phyloP scores from a whole-genome alignment of 192 early-diverging fungal species.

The Oehlia diaphana region DNA sequence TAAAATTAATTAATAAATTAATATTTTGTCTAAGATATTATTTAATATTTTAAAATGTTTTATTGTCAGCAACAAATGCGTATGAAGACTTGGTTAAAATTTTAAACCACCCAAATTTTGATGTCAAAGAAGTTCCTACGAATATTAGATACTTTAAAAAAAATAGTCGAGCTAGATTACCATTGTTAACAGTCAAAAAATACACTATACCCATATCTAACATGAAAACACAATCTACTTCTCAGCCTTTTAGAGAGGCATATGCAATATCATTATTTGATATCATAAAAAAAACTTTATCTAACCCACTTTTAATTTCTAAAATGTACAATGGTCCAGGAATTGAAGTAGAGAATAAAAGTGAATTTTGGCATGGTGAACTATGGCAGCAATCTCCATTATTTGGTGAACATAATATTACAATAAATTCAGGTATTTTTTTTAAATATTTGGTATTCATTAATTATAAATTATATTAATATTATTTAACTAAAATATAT shows the following conservation, averaged over 20 bases:
- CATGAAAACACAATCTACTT: neutral
- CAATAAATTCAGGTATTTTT: neutral
- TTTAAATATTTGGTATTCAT: too few relatives aligned
- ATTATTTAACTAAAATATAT: too few relatives aligned
- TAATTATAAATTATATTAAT: too few relatives aligned
- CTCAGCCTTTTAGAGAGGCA: neutral
- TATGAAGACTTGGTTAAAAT: conserved; percentile 3
- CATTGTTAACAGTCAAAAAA: too few relatives aligned
- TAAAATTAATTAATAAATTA: neutral
- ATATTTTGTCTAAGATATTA: neutral
- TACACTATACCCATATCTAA: neutral
- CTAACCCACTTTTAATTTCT: neutral
- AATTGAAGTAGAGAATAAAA: conserved; percentile 2
- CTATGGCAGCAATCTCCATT: conserved; percentile 1
- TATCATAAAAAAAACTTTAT: neutral
- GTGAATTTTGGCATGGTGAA: conserved; percentile 20
- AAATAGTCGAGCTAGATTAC: too few relatives aligned
- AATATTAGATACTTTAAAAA: too few relatives aligned
- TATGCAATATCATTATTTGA: neutral
- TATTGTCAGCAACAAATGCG: neutral
- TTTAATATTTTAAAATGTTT: too few relatives aligned
- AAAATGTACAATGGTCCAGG: conserved; percentile 3
- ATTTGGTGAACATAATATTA: neutral
- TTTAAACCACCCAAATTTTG: neutral
- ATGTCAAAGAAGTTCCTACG: neutral